Percentiles rank a stretch among this genome's conserved stretches.
Conservation (phyloP, 179 eudicot species). For the Vitellaria paradoxa region DNA sequence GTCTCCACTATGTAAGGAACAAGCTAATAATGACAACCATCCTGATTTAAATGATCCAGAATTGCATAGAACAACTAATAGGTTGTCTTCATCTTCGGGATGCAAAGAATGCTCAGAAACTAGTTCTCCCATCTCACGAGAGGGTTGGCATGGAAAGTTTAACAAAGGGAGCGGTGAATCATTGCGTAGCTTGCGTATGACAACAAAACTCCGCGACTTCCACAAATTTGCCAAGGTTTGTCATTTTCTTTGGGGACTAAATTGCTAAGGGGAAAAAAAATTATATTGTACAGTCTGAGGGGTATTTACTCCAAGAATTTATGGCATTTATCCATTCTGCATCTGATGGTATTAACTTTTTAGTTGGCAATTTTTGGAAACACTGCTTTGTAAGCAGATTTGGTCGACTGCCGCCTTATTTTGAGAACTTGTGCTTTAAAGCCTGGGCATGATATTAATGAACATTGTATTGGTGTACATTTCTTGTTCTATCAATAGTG, state of each 20-base stretch:
- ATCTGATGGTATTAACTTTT: constrained; percentile 1
- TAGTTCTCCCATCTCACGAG: constrained; percentile 69
- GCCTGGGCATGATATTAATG: background rate
- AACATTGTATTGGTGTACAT: background rate
- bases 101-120: constrained; percentile 58
- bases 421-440: background rate
- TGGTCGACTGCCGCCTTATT: background rate
- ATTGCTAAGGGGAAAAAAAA: background rate
- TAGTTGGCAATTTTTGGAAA: background rate
- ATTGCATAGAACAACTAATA: constrained; percentile 43
- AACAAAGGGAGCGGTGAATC: constrained; percentile 71
- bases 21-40: constrained; percentile 33
- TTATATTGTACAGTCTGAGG: too few species aligned
- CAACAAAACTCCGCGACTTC: constrained; percentile 92
- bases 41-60: constrained; percentile 59
- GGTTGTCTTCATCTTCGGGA: constrained; percentile 23
- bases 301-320: constrained; percentile 2
- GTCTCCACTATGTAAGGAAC: constrained; percentile 59
- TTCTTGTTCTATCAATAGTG: too few species aligned
- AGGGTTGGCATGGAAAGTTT: constrained; percentile 65
- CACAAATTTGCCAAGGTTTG: constrained; percentile 91
- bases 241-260: background rate
- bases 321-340: background rate
- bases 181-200: constrained; percentile 75
- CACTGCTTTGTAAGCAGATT: background rate